phyloP scores from a whole-genome alignment of 2,329 filamentous ascomycete genomes.

The Madurella fahalii region DNA sequence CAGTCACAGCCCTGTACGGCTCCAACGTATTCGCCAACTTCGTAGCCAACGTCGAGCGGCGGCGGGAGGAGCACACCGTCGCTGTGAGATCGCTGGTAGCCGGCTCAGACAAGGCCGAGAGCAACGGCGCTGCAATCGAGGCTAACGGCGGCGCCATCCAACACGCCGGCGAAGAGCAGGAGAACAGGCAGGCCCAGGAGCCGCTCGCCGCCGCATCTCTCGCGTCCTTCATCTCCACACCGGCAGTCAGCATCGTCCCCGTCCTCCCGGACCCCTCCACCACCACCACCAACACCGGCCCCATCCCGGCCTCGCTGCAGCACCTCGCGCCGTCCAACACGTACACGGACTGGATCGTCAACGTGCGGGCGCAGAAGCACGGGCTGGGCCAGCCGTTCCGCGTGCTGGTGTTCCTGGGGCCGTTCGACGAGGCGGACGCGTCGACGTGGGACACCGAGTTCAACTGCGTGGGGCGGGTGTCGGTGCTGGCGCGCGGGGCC shows the following conservation, averaged over 20 bases:
- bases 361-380: slow-evolving; percentile 49
- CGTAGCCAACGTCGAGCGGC: slow-evolving; percentile 13
- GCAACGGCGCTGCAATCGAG: not conserved
- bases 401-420: slow-evolving; percentile 52
- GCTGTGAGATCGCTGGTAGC: not conserved
- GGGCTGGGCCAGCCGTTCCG: slow-evolving; percentile 48
- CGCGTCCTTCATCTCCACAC: not conserved
- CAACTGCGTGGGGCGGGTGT: slow-evolving; percentile 45
- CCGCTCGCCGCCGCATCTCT: not conserved
- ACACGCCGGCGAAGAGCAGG: no score
- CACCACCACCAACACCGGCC: slow-evolving; percentile 1
- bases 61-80: slow-evolving; percentile 7
- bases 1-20: slow-evolving; percentile 21
- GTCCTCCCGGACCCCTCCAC: not conserved
- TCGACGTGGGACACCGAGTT: slow-evolving; percentile 38
- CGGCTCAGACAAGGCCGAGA: not conserved
- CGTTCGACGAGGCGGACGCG: slow-evolving; percentile 26
- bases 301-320: slow-evolving; percentile 19
- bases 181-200: not conserved
- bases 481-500: slow-evolving; percentile 38
- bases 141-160: no score
- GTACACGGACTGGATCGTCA: slow-evolving; percentile 50
- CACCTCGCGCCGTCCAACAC: slow-evolving; percentile 29
- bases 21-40: slow-evolving; percentile 23
- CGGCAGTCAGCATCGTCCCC: not conserved